These are phyloP conservation scores for Tricholoma saponaceum DNA, from an alignment of 768 basidiomycete genomes.

Conservation along the genomic window DNA sequence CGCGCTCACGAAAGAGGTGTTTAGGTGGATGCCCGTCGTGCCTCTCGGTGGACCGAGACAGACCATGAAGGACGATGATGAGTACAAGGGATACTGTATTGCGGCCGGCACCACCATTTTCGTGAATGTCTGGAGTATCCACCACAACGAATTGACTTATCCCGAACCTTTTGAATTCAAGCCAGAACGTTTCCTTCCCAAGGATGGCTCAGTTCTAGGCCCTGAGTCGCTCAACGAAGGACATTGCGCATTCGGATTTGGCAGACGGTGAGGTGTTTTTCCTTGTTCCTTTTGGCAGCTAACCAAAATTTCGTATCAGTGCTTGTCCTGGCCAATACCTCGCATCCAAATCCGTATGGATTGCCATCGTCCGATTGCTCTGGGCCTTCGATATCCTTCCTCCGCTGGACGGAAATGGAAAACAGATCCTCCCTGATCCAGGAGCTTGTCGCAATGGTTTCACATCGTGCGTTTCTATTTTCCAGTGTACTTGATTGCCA, in stretches of 20 bases:
- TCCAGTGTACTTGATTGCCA: not conserved
- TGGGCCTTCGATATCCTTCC: conserved; percentile 6
- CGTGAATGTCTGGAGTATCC: conserved; percentile 2
- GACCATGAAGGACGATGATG: conserved; percentile 14
- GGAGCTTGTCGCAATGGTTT: conserved; percentile 3
- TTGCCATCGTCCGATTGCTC: conserved; percentile 3
- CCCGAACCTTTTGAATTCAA: conserved; percentile 3
- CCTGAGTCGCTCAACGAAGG: not conserved
- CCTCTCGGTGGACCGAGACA: conserved; percentile 12
- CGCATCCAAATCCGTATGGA: conserved; percentile 3
- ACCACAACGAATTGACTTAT: not conserved
- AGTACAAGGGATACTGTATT: conserved; percentile 9
- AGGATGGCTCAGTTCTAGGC: not conserved
- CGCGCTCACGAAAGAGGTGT: conserved; percentile 8
- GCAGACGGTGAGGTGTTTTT: not conserved
- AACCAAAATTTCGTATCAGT: not conserved
- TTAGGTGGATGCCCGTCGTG: conserved; percentile 13
- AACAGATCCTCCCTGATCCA: not conserved
- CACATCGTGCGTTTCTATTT: conserved; percentile 5
- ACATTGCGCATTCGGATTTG: conserved; percentile 2
- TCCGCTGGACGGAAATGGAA: not conserved
- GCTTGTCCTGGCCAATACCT: conserved; percentile 1
- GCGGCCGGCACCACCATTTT: conserved; percentile 2
- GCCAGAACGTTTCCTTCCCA: not conserved
- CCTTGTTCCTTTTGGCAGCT: not conserved